Conservation (phyloP, 2,329 filamentous ascomycete genomes). For the Teratosphaeria zuluensis region DNA sequence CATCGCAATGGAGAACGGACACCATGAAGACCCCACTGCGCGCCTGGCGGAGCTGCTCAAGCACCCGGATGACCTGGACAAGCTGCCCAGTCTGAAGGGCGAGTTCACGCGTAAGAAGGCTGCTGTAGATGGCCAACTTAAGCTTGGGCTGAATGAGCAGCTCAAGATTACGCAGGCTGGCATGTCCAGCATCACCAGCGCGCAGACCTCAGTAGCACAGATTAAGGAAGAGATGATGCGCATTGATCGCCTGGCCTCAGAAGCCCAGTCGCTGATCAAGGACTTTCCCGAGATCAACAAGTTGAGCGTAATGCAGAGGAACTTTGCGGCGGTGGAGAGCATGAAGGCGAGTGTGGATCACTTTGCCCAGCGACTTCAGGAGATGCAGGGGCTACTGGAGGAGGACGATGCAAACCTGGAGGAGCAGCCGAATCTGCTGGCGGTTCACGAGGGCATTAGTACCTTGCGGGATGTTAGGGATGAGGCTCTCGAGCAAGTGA, state of each 20-base stretch:
- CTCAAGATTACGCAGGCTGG: constrained; percentile 88
- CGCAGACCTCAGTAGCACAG: constrained; percentile 79
- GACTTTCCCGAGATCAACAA: constrained; percentile 91
- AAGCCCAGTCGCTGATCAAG: constrained; percentile 93
- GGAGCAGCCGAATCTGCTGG: constrained; percentile 75
- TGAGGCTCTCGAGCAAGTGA: constrained; percentile 91
- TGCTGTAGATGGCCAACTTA: constrained; percentile 81
- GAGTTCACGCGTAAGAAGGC: constrained; percentile 93
- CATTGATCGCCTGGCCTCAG: constrained; percentile 93
- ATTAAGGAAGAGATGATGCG: constrained; percentile 99
- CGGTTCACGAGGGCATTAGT: constrained; percentile 85
- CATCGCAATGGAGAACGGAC: not conserved
- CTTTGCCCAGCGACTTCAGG: constrained; percentile 67
- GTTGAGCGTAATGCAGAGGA: constrained; percentile 87
- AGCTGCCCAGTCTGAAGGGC: constrained; percentile 77
- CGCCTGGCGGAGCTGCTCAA: constrained; percentile 89
- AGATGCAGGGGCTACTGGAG: constrained; percentile 67
- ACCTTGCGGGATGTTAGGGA: constrained; percentile 88
- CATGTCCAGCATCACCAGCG: constrained; percentile 79
- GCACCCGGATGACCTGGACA: constrained; percentile 94
- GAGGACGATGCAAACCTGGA: constrained; percentile 79
- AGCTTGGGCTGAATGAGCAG: constrained; percentile 80
- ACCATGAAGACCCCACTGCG: constrained; percentile 24
- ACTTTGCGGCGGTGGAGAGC: constrained; percentile 86
- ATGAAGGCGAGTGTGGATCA: constrained; percentile 87